These are phyloP conservation scores for Geotrichum citri-aurantii DNA, from an alignment of 1,139 yeast genomes.

Conservation along the genomic window DNA sequence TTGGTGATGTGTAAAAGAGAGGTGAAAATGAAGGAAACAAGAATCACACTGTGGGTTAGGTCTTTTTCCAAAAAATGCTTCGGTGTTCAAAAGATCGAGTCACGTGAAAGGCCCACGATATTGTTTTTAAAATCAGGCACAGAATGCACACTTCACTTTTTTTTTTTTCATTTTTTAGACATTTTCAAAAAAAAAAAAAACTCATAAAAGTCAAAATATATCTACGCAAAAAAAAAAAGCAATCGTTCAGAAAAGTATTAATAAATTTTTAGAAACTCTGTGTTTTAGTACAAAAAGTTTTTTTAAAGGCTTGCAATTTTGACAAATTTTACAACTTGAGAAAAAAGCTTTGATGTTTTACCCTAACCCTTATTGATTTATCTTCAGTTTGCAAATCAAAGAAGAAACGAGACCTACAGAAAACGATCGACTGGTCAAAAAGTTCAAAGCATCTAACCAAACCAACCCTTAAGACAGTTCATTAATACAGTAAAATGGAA, in stretches of 20 bases:
- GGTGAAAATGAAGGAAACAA: conserved; percentile 1
- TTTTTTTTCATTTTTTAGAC: no score
- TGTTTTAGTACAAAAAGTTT: no score
- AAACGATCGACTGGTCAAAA: not conserved
- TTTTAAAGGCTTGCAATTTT: no score
- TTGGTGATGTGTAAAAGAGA: conserved; percentile 6
- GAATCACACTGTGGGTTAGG: conserved; percentile 3
- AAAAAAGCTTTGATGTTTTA: no score
- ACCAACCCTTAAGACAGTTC: no score
- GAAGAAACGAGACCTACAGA: not conserved
- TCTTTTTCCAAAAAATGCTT: not conserved
- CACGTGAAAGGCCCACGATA: not conserved
- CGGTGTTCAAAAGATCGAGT: conserved; percentile 1
- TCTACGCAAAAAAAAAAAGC: no score
- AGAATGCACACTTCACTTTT: no score
- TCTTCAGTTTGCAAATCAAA: not conserved
- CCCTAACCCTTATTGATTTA: not conserved
- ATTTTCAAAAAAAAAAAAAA: no score
- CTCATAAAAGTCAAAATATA: no score
- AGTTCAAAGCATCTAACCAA: no score
- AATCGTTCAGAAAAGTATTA: no score
- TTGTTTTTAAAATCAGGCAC: not conserved
- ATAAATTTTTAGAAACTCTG: no score
- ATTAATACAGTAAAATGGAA: conserved; percentile 31
- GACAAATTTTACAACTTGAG: not conserved